These are phyloP conservation scores for Patellifolia procumbens DNA, from an alignment of 179 eudicot species.

Conservation along the genomic window DNA sequence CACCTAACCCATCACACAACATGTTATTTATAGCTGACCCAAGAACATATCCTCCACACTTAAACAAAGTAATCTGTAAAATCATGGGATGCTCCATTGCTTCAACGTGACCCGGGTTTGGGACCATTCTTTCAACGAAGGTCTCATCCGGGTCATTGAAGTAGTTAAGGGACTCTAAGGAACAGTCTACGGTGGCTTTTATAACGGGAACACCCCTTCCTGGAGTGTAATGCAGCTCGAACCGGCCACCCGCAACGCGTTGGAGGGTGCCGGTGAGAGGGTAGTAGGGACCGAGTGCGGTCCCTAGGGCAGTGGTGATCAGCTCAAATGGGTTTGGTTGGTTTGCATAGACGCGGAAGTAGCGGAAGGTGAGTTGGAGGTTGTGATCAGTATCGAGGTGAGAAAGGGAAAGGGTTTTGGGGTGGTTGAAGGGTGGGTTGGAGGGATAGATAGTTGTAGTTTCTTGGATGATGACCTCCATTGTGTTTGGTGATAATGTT, in stretches of 20 bases:
- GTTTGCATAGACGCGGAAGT: conserved; percentile 53
- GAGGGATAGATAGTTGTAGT: conserved; percentile 52
- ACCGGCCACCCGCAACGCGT: conserved; percentile 32
- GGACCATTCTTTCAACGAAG: conserved; percentile 42
- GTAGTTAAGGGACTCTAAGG: conserved; percentile 42
- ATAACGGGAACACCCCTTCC: conserved; percentile 50
- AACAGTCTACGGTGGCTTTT: conserved; percentile 40
- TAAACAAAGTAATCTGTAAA: conserved; percentile 56
- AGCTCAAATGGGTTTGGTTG: conserved; percentile 40
- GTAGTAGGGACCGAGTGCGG: conserved; percentile 52
- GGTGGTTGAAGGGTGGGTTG: conserved; percentile 37
- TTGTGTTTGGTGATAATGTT: background rate
- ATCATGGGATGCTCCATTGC: conserved; percentile 43
- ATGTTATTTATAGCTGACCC: conserved; percentile 63
- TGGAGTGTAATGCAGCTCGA: conserved; percentile 44
- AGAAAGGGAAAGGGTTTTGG: conserved; percentile 63
- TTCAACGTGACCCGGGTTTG: conserved; percentile 38
- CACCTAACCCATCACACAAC: conserved; percentile 68
- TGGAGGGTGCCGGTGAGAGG: conserved; percentile 50
- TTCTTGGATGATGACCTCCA: conserved; percentile 44
- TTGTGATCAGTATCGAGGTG: conserved; percentile 76
- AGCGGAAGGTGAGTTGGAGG: conserved; percentile 62
- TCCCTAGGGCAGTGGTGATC: conserved; percentile 54
- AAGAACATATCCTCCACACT: conserved; percentile 62
- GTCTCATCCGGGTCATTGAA: conserved; percentile 45